phyloP scores from a whole-genome alignment of 441 rosid genomes.

The Raphanus hybrid region DNA sequence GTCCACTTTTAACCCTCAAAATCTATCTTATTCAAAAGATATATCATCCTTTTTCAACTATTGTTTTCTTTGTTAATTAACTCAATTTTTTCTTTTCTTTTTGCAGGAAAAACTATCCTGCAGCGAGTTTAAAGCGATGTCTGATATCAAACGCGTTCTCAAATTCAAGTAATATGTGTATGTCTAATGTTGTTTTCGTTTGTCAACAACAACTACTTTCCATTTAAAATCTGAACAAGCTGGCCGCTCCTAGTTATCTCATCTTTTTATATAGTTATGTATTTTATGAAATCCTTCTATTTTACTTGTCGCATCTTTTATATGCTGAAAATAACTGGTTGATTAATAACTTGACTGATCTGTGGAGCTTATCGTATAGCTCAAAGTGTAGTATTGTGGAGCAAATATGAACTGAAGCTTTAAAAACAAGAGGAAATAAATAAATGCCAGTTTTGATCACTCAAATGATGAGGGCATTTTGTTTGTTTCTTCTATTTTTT shows the following conservation, averaged over 20 bases:
- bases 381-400: no score
- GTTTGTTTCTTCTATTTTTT: neutral
- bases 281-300: no score
- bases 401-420: no score
- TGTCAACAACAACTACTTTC: neutral
- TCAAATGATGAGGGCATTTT: no score
- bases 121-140: neutral
- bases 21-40: neutral
- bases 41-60: neutral
- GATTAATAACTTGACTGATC: no score
- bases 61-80: neutral
- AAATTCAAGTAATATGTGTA: neutral
- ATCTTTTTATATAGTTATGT: no score
- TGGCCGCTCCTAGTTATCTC: neutral
- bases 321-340: no score
- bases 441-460: no score
- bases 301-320: no score
- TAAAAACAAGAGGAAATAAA: no score
- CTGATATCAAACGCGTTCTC: neutral
- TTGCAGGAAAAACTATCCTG: neutral
- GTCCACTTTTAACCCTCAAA: neutral
- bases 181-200: neutral
- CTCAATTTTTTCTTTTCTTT: neutral
- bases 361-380: no score
- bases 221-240: neutral